Conservation (phyloP, 768 basidiomycete species). For the Boletus eberwhitei region DNA sequence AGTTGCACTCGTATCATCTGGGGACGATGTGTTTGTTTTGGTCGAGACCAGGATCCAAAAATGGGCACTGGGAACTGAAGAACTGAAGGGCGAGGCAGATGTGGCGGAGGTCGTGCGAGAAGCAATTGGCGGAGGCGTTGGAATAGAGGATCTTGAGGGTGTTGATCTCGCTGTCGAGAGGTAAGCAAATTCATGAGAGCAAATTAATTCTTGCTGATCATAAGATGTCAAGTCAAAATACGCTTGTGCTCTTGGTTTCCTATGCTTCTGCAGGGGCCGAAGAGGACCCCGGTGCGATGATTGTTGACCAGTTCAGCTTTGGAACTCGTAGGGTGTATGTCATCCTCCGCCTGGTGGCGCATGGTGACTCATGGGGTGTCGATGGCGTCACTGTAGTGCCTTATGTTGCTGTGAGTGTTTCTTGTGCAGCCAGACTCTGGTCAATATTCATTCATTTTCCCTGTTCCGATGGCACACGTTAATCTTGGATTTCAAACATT, state of each 20-base stretch:
- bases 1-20: constrained; percentile 55
- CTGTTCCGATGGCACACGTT: neutral
- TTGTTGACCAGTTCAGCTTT: constrained; percentile 37
- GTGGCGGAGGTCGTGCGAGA: constrained; percentile 46
- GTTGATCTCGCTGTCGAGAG: constrained; percentile 63
- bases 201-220: neutral
- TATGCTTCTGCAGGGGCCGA: constrained; percentile 52
- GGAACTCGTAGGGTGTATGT: constrained; percentile 64
- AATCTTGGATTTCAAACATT: neutral
- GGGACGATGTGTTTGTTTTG: constrained; percentile 62
- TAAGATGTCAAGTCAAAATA: constrained; percentile 39
- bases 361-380: constrained; percentile 26
- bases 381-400: constrained; percentile 55
- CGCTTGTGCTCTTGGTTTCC: constrained; percentile 63
- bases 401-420: constrained; percentile 64
- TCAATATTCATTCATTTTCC: neutral
- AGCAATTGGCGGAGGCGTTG: constrained; percentile 45
- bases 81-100: constrained; percentile 55
- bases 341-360: constrained; percentile 43
- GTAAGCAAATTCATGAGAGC: constrained; percentile 34
- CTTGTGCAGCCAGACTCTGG: neutral
- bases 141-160: constrained; percentile 66
- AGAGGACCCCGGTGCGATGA: constrained; percentile 35
- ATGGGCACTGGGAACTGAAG: constrained; percentile 58
- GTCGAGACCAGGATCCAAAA: constrained; percentile 65